Evolutionary conservation across 192 early-diverging fungal species (phyloP), one percentile per base, ranked within the genome.

Genomic region (Umbelopsis isabellina): DNA sequence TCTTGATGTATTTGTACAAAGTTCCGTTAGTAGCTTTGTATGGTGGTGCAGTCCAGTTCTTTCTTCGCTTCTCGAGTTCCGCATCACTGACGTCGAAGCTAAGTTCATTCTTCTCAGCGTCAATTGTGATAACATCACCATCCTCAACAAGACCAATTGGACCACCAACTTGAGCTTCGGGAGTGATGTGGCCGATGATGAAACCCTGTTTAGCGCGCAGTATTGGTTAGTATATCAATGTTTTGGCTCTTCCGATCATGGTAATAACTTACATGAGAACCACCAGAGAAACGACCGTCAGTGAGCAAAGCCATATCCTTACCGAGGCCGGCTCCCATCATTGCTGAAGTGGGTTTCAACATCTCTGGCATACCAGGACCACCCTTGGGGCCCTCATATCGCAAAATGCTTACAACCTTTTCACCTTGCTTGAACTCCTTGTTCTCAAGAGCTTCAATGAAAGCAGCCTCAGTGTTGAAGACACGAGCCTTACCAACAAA

Each of bases 311-410:
- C 96, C 46, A 99, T 97, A 83, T 98, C 92, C 67, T 98, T 89
- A 73, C 98, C 98, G 68, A 99, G 88, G 15, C 98, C 98, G 5
- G 98, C 96, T 47, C 98, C 98, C 98, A 99, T 99, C 78, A 99
- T 96, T 21, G 96, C 96, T 80, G 89, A 91, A 44, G 95, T 95
- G 18, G 98, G 98, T 12, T 95, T 98, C 78, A 99, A 86, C 98
- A 99, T 99, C 80, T 99, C 98, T 27, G 95, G 94, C 98, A 99
- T 99, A 64, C 98, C 98, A 9, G 98, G 98, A 18, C 96, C 96
- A 71, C 98, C 98, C 84, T 94, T 93, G 33, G 98, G 98, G 3
- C 98, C 98, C 78, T 97, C 95, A 80, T 99, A 98, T 46, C 96
- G 91, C 84, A 99, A 98, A 52, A 99, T 85, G 52, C 90, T 89